Evolutionary conservation across 2,329 filamentous ascomycete species (phyloP).

Genomic region (Apiospora koreana): DNA sequence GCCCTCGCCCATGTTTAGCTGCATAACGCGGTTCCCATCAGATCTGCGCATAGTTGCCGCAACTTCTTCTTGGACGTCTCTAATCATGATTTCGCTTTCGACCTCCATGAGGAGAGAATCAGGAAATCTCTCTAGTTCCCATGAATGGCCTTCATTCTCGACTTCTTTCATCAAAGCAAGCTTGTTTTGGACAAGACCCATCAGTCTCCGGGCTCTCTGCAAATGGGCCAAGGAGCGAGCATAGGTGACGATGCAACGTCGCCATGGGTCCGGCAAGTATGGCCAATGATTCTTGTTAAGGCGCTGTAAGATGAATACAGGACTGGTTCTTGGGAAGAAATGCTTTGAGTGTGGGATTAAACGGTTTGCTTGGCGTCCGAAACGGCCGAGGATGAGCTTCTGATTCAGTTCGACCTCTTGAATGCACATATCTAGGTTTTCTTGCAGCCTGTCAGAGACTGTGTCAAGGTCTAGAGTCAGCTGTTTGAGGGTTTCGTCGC

Average conservation of each 20-base stretch:
- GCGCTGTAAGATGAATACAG: slow-evolving; percentile 31
- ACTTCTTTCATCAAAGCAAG: slow-evolving; percentile 43
- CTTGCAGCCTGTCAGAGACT: neutral
- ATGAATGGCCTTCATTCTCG: slow-evolving; percentile 54
- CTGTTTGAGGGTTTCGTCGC: neutral
- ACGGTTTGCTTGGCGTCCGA: neutral
- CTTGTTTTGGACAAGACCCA: slow-evolving; percentile 18
- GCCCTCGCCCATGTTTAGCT: slow-evolving; percentile 56
- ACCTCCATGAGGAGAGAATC: slow-evolving; percentile 67
- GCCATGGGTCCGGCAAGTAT: slow-evolving; percentile 35
- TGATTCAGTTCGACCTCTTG: neutral
- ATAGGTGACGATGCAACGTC: slow-evolving; percentile 37
- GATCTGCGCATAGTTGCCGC: slow-evolving; percentile 37
- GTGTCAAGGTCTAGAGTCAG: neutral
- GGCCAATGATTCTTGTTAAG: slow-evolving; percentile 31
- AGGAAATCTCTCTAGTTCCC: slow-evolving; percentile 51
- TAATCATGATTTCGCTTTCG: slow-evolving; percentile 62
- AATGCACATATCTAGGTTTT: neutral
- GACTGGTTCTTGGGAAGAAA: neutral
- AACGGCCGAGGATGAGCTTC: neutral
- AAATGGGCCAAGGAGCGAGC: slow-evolving; percentile 40
- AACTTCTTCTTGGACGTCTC: slow-evolving; percentile 59
- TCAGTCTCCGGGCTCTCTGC: slow-evolving; percentile 45
- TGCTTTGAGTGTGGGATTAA: neutral
- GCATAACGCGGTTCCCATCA: slow-evolving; percentile 35